Conservation (phyloP, 2,329 filamentous ascomycete genomes). For the Microascus cirrosus region DNA sequence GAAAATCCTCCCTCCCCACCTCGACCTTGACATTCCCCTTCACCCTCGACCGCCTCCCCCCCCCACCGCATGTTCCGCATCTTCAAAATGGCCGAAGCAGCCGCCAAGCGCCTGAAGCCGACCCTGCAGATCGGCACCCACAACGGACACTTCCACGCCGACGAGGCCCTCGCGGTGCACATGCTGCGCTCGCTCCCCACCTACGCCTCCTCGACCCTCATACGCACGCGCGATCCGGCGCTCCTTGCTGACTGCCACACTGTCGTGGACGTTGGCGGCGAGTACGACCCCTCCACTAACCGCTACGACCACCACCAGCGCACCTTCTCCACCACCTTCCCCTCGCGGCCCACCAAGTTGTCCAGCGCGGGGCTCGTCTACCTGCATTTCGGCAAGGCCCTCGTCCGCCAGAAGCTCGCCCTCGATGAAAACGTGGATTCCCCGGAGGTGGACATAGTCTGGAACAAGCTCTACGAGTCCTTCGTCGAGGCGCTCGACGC, state of each 20-base stretch:
- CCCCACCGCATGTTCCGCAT: constrained; percentile 1
- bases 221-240: constrained; percentile 79
- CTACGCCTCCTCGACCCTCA: constrained; percentile 62
- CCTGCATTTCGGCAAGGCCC: constrained; percentile 82
- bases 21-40: background rate
- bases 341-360: constrained; percentile 74
- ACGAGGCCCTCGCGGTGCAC: constrained; percentile 93
- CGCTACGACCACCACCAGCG: constrained; percentile 98
- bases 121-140: constrained; percentile 70
- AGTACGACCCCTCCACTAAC: constrained; percentile 66
- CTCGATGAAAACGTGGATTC: constrained; percentile 47
- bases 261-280: constrained; percentile 94
- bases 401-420: constrained; percentile 52
- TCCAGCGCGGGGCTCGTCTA: constrained; percentile 91
- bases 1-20: background rate
- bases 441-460: constrained; percentile 62
- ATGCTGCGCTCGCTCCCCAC: constrained; percentile 82
- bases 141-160: constrained; percentile 97
- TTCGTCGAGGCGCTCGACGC: constrained; percentile 96
- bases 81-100: constrained; percentile 6
- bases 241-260: constrained; percentile 77
- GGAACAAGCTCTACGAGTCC: constrained; percentile 80
- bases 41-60: background rate
- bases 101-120: constrained; percentile 5
- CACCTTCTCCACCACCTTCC: constrained; percentile 77